Evolutionary conservation across 495 filamentous ascomycete genomes (phyloP).

Genomic region (Xylaria palmicola): DNA sequence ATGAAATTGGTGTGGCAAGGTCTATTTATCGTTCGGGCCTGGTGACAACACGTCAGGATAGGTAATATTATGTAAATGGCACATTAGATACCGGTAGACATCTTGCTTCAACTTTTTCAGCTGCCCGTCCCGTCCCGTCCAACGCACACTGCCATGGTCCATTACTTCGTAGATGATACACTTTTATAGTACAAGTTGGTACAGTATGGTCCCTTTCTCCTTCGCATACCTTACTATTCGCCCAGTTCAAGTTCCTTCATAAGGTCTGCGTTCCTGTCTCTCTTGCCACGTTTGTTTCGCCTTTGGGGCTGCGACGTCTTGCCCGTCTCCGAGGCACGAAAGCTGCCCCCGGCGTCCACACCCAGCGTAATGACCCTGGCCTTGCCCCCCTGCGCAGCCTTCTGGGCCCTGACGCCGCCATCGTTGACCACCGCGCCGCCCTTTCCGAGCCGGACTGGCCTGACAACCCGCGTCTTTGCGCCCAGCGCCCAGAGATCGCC

Average conservation of each 20-base stretch:
- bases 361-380: constrained; percentile 36
- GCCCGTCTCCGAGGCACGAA: constrained; percentile 32
- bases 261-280: background rate
- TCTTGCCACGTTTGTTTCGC: constrained; percentile 53
- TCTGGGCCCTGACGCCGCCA: constrained; percentile 42
- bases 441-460: constrained; percentile 60
- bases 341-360: constrained; percentile 33
- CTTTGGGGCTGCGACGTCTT: constrained; percentile 35
- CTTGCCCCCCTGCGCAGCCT: constrained; percentile 24
- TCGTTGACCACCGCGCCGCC: constrained; percentile 34
- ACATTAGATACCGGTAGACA: no score
- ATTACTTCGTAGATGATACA: no score
- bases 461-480: constrained; percentile 73
- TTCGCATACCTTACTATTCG: background rate
- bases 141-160: background rate
- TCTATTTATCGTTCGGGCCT: no score
- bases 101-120: no score
- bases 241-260: constrained; percentile 10
- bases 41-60: no score
- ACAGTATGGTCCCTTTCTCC: background rate
- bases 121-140: no score
- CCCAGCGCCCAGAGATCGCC: constrained; percentile 95
- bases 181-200: background rate
- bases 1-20: no score
- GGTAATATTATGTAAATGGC: no score